Conservation (phyloP, 208 protist genomes). For the Leishmania tropica region DNA sequence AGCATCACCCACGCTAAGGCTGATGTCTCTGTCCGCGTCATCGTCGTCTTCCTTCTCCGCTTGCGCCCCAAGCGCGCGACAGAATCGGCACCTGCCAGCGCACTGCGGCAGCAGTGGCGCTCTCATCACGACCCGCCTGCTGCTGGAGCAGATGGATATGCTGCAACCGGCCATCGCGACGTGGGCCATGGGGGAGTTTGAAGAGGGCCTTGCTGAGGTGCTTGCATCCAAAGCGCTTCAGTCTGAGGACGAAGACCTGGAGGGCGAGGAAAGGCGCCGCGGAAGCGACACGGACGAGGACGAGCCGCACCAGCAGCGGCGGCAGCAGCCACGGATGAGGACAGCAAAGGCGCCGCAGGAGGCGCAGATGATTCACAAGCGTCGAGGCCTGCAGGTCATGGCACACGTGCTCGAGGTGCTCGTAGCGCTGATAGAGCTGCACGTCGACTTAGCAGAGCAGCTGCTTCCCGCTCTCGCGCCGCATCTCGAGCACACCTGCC, state of each 20-base stretch:
- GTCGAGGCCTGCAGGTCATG: conserved; percentile 27
- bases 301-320: not conserved
- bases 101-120: conserved; percentile 24
- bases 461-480: conserved; percentile 42
- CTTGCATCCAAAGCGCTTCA: conserved; percentile 20
- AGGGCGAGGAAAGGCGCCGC: not conserved
- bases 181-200: conserved; percentile 40
- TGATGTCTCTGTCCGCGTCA: not conserved
- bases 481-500: conserved; percentile 43
- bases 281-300: not conserved
- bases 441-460: conserved; percentile 45
- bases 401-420: conserved; percentile 46
- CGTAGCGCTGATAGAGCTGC: conserved; percentile 52
- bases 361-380: not conserved
- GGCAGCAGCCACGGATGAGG: not conserved
- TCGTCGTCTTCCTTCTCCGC: not conserved
- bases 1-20: conserved; percentile 36
- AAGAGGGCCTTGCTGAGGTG: conserved; percentile 42
- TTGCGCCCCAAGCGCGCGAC: not conserved
- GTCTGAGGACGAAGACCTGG: not conserved
- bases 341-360: not conserved
- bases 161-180: conserved; percentile 53
- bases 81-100: not conserved
- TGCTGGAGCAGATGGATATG: conserved; percentile 46
- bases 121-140: conserved; percentile 52